phyloP scores from a whole-genome alignment of 768 basidiomycete genomes.

The Strobilomyces echinocephalus region DNA sequence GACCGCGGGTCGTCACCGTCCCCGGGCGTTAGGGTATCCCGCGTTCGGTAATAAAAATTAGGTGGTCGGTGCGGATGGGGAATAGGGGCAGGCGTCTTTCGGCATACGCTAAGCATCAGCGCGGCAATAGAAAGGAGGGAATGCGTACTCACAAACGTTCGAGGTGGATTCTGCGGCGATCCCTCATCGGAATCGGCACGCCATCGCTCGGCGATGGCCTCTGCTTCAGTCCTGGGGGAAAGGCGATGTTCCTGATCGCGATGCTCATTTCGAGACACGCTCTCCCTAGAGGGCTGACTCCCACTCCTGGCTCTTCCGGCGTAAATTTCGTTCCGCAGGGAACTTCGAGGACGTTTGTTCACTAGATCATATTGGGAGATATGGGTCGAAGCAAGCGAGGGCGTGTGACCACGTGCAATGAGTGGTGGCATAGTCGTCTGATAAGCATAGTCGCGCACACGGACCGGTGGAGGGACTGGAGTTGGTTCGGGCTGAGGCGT shows the following conservation, averaged over 20 bases:
- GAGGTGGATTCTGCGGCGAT: constrained; percentile 15
- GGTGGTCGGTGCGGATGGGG: constrained; percentile 11
- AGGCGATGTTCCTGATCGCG: constrained; percentile 11
- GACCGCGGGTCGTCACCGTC: constrained; percentile 16
- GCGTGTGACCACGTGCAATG: constrained; percentile 11
- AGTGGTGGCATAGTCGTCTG: constrained; percentile 9
- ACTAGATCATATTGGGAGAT: constrained; percentile 31
- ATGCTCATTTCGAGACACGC: constrained; percentile 15
- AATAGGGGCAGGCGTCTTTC: constrained; percentile 16
- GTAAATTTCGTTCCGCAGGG: constrained; percentile 26
- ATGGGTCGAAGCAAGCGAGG: constrained; percentile 27
- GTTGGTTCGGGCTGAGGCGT: constrained; percentile 7
- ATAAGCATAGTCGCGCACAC: constrained; percentile 30
- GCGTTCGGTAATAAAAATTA: constrained; percentile 24
- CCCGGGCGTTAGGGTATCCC: constrained; percentile 30
- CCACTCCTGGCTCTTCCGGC: constrained; percentile 18
- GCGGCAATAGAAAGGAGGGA: neutral
- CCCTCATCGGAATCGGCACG: constrained; percentile 24
- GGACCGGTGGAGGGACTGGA: constrained; percentile 22
- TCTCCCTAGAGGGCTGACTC: constrained; percentile 21
- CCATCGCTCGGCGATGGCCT: constrained; percentile 29
- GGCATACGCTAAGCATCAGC: constrained; percentile 4
- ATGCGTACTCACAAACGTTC: constrained; percentile 18
- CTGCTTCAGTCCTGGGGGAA: constrained; percentile 24
- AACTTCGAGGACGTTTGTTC: constrained; percentile 21